Conservation (phyloP, 1,284 basidiomycete genomes). For the Dichomitus squalens region DNA sequence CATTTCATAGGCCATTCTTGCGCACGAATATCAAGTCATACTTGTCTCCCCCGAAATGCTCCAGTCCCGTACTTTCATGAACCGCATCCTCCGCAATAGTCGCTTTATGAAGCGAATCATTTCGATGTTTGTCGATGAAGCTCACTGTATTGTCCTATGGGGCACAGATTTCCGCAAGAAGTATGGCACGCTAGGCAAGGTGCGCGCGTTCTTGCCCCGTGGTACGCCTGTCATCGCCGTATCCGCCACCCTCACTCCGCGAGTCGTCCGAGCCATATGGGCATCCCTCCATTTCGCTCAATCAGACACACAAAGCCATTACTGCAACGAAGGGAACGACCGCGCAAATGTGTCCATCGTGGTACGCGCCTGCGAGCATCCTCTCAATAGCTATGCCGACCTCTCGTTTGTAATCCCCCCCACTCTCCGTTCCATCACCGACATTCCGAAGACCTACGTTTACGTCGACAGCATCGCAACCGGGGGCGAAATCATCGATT, state of each 20-base stretch:
- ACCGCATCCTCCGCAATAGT: conserved; percentile 35
- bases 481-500: conserved; percentile 25
- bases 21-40: conserved; percentile 36
- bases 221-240: conserved; percentile 39
- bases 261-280: conserved; percentile 36
- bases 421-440: background rate
- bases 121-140: conserved; percentile 41
- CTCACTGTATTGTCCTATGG: conserved; percentile 45
- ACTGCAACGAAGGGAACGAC: conserved; percentile 38
- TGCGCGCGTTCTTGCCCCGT: conserved; percentile 38
- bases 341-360: conserved; percentile 41
- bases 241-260: conserved; percentile 40
- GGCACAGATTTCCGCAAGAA: conserved; percentile 42
- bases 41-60: conserved; percentile 44
- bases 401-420: conserved; percentile 39
- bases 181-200: conserved; percentile 37
- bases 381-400: conserved; percentile 39
- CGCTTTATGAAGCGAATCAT: conserved; percentile 30
- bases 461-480: conserved; percentile 25
- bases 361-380: conserved; percentile 39
- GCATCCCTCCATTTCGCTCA: conserved; percentile 33
- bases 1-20: conserved; percentile 31
- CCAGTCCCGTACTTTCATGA: conserved; percentile 30
- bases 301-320: background rate
- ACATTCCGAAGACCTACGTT: conserved; percentile 27